These are phyloP conservation scores for Penicillium nordicum DNA, from an alignment of 2,329 filamentous ascomycete species.

Conservation along the genomic window DNA sequence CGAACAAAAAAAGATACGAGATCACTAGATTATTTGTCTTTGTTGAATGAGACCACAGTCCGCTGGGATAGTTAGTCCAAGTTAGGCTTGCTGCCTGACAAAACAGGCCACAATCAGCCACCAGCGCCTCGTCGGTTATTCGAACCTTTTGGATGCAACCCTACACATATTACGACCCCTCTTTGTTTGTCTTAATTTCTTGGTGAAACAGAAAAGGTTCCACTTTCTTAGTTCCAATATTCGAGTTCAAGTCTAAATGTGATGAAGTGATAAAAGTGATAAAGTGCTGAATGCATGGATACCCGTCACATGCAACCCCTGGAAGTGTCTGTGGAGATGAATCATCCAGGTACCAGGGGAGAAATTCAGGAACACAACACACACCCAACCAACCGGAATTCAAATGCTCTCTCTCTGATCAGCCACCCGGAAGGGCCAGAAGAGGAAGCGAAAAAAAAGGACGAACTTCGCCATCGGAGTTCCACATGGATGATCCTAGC, in stretches of 20 bases:
- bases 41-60: not conserved
- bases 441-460: not conserved
- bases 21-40: not conserved
- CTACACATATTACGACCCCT: not conserved
- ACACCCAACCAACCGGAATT: not conserved
- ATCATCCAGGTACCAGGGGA: conserved; percentile 3
- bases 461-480: conserved; percentile 1
- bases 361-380: conserved; percentile 1
- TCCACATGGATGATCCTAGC: conserved; percentile 8
- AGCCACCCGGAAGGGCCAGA: not conserved
- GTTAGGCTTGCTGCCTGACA: not conserved
- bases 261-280: not conserved
- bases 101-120: not conserved
- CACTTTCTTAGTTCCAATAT: not conserved
- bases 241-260: not conserved
- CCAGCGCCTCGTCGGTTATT: not conserved
- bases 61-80: no score
- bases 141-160: not conserved
- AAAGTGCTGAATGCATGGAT: not conserved
- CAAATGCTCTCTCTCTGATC: not conserved
- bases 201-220: not conserved
- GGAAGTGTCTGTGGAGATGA: not conserved
- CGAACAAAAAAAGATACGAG: no score
- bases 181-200: not conserved
- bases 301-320: not conserved